Percentiles rank a stretch among this genome's conserved stretches.
phyloP scores from a whole-genome alignment of 106 monocot species.

The Phalaenopsis aphrodite region DNA sequence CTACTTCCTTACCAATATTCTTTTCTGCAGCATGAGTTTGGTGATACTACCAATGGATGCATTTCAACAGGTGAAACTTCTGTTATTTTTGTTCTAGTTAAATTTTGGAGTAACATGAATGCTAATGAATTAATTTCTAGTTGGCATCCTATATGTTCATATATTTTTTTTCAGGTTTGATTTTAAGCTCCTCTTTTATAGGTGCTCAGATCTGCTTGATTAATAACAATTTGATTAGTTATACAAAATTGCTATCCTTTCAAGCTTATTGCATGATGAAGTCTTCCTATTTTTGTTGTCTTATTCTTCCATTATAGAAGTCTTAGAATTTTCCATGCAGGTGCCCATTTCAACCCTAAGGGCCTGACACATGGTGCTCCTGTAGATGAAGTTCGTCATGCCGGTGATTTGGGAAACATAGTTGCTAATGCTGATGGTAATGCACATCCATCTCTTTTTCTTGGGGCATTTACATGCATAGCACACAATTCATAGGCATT shows the following conservation, averaged over 20 bases:
- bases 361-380: slow-evolving; percentile 64
- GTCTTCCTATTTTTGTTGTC: not conserved
- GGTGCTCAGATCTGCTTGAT: not conserved
- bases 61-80: slow-evolving; percentile 51
- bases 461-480: too few species aligned
- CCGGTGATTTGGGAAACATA: slow-evolving; percentile 85
- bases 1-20: not conserved
- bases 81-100: not conserved
- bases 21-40: slow-evolving; percentile 50
- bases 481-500: too few species aligned
- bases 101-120: not conserved
- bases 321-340: slow-evolving; percentile 11
- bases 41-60: slow-evolving; percentile 85
- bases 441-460: not conserved
- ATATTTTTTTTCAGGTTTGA: not conserved
- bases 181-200: not conserved
- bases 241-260: not conserved
- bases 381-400: slow-evolving; percentile 65
- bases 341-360: slow-evolving; percentile 70
- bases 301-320: not conserved
- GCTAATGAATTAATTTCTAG: not conserved
- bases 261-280: not conserved
- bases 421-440: slow-evolving; percentile 51
- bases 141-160: not conserved
- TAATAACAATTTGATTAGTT: not conserved